Evolutionary conservation across 2,329 filamentous ascomycete genomes (phyloP), one percentile per base, ranked within the genome.

Genomic region (Penicillium sp.): DNA sequence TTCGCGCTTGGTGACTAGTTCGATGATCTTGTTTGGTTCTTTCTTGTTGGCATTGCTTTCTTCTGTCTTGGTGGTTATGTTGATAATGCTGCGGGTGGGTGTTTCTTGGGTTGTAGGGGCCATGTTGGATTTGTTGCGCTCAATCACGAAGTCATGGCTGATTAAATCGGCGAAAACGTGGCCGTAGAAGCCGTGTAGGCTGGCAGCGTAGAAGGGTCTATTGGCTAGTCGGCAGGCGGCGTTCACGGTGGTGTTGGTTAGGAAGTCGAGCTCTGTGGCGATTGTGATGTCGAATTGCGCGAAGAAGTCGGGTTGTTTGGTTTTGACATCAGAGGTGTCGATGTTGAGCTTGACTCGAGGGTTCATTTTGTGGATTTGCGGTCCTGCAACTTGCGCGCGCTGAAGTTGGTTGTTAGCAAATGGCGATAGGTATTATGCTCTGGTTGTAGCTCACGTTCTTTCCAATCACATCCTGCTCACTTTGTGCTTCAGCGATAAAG

Each of bases 111-210:
- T 87, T 4, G 76, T 66, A 0, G 82, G 80, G 21, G 84, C 71
- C 13, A 90, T 78, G 69, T 97, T 97, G 57, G 89, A 87, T 61
- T 88, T 87, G 60, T 91, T 86, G 56, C 94, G 87, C 78, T 96
- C 88, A 60, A 99, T 88, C 59, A 94, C 86, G 70, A 91, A 99
- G 68, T 92, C 87, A 73, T 99, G 94, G 68, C 87, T 84, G 65
- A 96, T 91, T 23, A 99, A 82, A 73, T 99, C 94, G 57, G 90
- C 89, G 73, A 99, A 99, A 64, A 96, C 89, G 78, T 91, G 99
- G 55, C 94, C 94, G 73, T 95, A 97, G 72, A 96, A 84, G 48
- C 94, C 94, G 71, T 97, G 91, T 3, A 89, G 85, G 50, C 87
- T 88, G 36, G 92, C 90, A 10, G 91, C 91, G 75, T 99, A 99